These are phyloP conservation scores for Zarea fungicola DNA, from an alignment of 2,329 filamentous ascomycete genomes.

Conservation along the genomic window DNA sequence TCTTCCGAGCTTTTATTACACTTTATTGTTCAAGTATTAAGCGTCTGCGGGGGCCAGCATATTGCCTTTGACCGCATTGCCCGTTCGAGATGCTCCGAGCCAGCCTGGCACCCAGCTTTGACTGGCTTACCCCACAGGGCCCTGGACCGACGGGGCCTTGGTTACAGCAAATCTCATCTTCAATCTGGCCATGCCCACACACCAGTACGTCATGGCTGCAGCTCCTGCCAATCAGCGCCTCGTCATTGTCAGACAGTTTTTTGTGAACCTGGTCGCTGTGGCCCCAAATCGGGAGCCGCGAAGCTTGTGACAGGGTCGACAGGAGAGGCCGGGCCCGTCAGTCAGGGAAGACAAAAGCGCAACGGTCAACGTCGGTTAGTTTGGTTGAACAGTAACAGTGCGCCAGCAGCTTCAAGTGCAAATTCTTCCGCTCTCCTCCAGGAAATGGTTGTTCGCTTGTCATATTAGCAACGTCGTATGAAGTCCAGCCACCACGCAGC, in stretches of 20 bases:
- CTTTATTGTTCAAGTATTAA: background rate
- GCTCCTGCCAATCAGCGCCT: conserved; percentile 7
- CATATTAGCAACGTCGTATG: too few relatives aligned
- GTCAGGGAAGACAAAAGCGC: too few relatives aligned
- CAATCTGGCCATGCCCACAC: conserved; percentile 3
- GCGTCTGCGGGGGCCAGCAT: background rate
- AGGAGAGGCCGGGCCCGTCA: too few relatives aligned
- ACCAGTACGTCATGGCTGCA: conserved; percentile 10
- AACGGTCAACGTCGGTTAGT: too few relatives aligned
- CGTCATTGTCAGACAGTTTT: conserved; percentile 6
- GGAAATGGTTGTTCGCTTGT: too few relatives aligned
- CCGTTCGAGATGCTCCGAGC: background rate
- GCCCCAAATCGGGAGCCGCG: background rate
- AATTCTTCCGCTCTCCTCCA: too few relatives aligned
- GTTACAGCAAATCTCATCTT: conserved; percentile 13
- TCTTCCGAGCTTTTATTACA: background rate
- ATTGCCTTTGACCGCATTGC: background rate
- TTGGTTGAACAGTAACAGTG: too few relatives aligned
- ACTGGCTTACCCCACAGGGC: conserved; percentile 5
- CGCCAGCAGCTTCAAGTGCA: too few relatives aligned
- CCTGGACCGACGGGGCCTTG: conserved; percentile 1
- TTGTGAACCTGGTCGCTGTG: conserved; percentile 1
- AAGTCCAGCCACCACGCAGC: background rate
- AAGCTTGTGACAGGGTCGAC: conserved; percentile 6
- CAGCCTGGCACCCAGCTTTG: background rate